Conservation (phyloP, 2,329 filamentous ascomycete genomes). For the Nakataea oryzae region DNA sequence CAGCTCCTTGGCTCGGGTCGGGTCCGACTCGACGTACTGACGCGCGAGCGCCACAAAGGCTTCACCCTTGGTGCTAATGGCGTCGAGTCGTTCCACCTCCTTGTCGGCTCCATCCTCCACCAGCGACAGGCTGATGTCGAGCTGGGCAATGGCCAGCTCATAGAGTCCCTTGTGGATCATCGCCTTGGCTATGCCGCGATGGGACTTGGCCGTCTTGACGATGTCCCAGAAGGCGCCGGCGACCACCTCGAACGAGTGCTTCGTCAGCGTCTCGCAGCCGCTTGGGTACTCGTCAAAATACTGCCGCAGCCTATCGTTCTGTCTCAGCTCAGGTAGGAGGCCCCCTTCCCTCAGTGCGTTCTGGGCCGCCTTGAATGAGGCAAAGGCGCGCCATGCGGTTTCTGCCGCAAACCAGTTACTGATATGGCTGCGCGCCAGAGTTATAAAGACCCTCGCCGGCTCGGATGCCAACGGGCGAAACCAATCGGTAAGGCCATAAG, state of each 20-base stretch:
- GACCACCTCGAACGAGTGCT: slow-evolving; percentile 4
- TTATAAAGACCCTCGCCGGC: slow-evolving; percentile 3
- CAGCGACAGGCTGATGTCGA: slow-evolving; percentile 2
- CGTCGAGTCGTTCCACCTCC: neutral
- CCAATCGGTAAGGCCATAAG: slow-evolving; percentile 2
- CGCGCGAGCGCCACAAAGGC: neutral
- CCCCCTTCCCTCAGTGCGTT: neutral
- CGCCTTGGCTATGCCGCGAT: slow-evolving; percentile 5
- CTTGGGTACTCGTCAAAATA: slow-evolving; percentile 2
- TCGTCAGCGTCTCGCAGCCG: neutral
- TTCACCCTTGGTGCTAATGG: neutral
- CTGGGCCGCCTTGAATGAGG: slow-evolving; percentile 1
- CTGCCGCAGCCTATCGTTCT: neutral
- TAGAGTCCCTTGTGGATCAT: neutral
- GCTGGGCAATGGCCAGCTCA: neutral
- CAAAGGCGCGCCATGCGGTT: neutral
- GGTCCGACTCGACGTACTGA: neutral
- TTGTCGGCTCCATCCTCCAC: neutral
- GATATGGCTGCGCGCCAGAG: slow-evolving; percentile 4
- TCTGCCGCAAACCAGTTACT: slow-evolving; percentile 4
- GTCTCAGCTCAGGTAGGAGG: slow-evolving; percentile 3
- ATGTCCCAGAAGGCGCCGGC: slow-evolving; percentile 6
- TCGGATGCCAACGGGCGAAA: slow-evolving; percentile 3
- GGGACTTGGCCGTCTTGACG: slow-evolving; percentile 3
- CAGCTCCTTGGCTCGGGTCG: neutral